Evolutionary conservation across 768 basidiomycete species (phyloP).

Genomic region (Solioccasus polychromus): DNA sequence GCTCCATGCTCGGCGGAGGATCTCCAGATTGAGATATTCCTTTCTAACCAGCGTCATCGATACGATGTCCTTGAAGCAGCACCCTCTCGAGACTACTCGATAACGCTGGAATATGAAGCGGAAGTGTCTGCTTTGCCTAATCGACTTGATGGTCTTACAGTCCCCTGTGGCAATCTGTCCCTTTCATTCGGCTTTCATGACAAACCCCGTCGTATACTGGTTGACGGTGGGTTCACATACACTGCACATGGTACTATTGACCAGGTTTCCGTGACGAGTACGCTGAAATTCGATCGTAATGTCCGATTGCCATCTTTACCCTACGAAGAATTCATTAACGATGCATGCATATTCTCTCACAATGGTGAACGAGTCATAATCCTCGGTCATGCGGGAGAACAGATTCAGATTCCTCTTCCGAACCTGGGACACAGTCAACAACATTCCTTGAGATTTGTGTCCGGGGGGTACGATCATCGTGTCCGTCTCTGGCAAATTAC

Average conservation of each 20-base stretch:
- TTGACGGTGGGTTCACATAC: conserved; percentile 11
- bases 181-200: conserved; percentile 33
- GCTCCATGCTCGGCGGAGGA: not conserved
- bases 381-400: conserved; percentile 40
- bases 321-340: conserved; percentile 37
- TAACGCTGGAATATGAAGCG: not conserved
- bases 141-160: not conserved
- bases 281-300: conserved; percentile 15
- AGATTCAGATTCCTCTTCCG: conserved; percentile 31
- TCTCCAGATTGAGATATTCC: not conserved
- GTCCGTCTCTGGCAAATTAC: conserved; percentile 47
- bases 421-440: conserved; percentile 11
- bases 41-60: not conserved
- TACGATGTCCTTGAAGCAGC: not conserved
- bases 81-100: not conserved
- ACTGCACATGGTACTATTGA: conserved; percentile 40
- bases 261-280: conserved; percentile 17
- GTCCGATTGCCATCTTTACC: conserved; percentile 21
- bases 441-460: conserved; percentile 41
- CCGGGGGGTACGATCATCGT: conserved; percentile 47
- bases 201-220: conserved; percentile 39
- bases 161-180: not conserved
- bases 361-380: conserved; percentile 27
- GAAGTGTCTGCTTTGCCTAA: not conserved
- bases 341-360: conserved; percentile 37